A percentile compares a stretch with the other conserved stretches of the same genome.
These are phyloP conservation scores for Fusarium mundagurra DNA, from an alignment of 2,329 filamentous ascomycete species.

Conservation along the genomic window DNA sequence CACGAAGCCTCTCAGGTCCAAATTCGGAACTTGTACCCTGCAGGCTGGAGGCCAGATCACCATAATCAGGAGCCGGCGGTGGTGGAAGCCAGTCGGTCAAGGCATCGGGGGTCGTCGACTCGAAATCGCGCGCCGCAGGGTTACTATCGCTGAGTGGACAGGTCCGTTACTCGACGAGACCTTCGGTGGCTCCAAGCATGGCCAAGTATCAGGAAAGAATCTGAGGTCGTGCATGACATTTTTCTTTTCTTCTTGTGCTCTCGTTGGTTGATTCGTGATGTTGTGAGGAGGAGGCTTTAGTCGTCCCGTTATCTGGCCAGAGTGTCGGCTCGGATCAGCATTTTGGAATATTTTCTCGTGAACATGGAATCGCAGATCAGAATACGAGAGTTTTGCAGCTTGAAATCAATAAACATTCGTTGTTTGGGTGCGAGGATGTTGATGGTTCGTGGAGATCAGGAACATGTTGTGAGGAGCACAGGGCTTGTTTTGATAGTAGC, in stretches of 20 bases:
- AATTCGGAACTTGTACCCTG: constrained; percentile 15
- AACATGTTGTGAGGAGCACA: neutral
- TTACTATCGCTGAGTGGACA: constrained; percentile 1
- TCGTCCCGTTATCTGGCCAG: neutral
- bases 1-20: constrained; percentile 38
- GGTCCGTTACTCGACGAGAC: neutral
- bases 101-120: neutral
- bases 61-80: neutral
- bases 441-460: neutral
- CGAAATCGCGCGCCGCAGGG: neutral
- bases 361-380: neutral
- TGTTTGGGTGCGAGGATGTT: neutral
- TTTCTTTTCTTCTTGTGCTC: neutral
- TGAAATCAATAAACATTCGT: neutral
- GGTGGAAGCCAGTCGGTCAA: constrained; percentile 15
- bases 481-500: neutral
- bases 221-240: too few species aligned
- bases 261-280: neutral
- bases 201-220: too few species aligned
- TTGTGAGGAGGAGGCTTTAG: neutral
- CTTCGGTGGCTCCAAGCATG: neutral
- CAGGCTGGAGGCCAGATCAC: constrained; percentile 21
- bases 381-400: neutral
- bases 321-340: neutral
- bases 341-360: neutral